Evolutionary conservation across 1,284 basidiomycete species (phyloP).

Genomic region (Veloboletus limbatus): DNA sequence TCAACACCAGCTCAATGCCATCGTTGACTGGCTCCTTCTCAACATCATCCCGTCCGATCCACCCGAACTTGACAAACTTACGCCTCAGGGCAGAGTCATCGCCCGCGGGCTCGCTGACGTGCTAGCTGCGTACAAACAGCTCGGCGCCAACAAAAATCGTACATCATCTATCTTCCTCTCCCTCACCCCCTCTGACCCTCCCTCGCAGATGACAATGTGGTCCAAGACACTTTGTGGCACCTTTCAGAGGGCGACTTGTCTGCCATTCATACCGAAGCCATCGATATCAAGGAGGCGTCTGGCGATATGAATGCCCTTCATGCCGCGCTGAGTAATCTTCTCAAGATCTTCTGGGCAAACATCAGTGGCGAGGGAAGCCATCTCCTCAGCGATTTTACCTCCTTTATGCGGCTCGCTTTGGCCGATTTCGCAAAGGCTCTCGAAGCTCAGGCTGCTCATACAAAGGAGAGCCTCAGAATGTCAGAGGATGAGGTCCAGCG

Average conservation of each 20-base stretch:
- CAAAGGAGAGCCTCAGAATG: slow-evolving; percentile 50
- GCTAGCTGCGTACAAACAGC: slow-evolving; percentile 50
- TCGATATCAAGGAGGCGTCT: slow-evolving; percentile 44
- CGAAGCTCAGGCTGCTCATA: slow-evolving; percentile 45
- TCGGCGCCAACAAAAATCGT: slow-evolving; percentile 57
- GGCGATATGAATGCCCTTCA: slow-evolving; percentile 50
- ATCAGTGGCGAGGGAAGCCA: slow-evolving; percentile 50
- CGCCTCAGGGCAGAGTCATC: slow-evolving; percentile 49
- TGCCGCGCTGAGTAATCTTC: slow-evolving; percentile 45
- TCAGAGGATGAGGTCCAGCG: slow-evolving; percentile 55
- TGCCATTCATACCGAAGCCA: slow-evolving; percentile 34
- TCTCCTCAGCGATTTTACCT: slow-evolving; percentile 58
- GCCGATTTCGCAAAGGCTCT: slow-evolving; percentile 61
- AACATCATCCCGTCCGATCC: slow-evolving; percentile 44
- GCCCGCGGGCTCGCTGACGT: slow-evolving; percentile 47
- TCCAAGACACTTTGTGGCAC: slow-evolving; percentile 64
- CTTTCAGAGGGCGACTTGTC: slow-evolving; percentile 50
- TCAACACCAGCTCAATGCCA: slow-evolving; percentile 48
- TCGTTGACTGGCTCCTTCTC: slow-evolving; percentile 50
- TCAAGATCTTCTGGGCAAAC: slow-evolving; percentile 52
- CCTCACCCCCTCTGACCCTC: neutral
- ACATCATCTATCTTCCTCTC: slow-evolving; percentile 4
- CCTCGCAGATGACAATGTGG: slow-evolving; percentile 50
- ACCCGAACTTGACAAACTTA: slow-evolving; percentile 42
- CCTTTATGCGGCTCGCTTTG: slow-evolving; percentile 57